phyloP scores from a whole-genome alignment of 345 rosid species.

The Populus tremula region DNA sequence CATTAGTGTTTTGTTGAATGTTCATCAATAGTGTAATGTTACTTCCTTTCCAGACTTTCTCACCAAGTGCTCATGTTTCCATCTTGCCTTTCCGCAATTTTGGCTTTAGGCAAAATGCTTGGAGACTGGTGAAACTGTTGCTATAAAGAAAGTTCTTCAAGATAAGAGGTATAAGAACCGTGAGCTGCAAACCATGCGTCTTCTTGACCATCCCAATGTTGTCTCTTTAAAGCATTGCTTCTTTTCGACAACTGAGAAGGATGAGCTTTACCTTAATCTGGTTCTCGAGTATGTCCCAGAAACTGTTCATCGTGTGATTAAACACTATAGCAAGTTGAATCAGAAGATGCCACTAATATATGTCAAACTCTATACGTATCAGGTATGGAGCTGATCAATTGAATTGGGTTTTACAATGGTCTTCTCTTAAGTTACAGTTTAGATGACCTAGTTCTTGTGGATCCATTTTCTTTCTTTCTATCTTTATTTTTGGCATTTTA shows the following conservation, averaged over 20 bases:
- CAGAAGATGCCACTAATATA: constrained; percentile 91
- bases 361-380: constrained; percentile 88
- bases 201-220: constrained; percentile 92
- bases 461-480: too few species aligned
- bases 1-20: neutral
- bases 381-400: constrained; percentile 41
- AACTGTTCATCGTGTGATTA: constrained; percentile 85
- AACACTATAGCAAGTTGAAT: constrained; percentile 83
- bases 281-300: constrained; percentile 98
- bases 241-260: constrained; percentile 94
- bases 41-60: neutral
- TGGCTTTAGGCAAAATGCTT: constrained; percentile 77
- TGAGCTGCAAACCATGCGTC: constrained; percentile 96
- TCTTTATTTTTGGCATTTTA: neutral
- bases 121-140: constrained; percentile 95
- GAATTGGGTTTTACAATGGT: neutral
- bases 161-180: constrained; percentile 97
- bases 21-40: neutral
- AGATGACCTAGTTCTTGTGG: neutral
- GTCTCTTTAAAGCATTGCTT: constrained; percentile 91
- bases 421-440: neutral
- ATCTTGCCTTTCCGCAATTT: neutral
- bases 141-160: constrained; percentile 95
- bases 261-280: constrained; percentile 91
- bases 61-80: neutral